These are phyloP conservation scores for Botrytis medusae DNA, from an alignment of 2,329 filamentous ascomycete species.

Conservation along the genomic window DNA sequence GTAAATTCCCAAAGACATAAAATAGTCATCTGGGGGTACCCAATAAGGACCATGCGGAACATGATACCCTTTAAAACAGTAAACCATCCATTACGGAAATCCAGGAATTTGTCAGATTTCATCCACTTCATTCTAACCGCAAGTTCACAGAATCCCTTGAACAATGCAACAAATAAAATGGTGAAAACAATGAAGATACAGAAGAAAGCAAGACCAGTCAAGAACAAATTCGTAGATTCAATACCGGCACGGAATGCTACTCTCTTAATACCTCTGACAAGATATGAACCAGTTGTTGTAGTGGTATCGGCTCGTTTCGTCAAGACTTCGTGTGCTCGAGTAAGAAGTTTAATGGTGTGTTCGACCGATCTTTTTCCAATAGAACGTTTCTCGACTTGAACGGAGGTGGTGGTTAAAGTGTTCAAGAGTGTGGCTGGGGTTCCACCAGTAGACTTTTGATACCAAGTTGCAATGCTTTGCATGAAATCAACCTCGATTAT, in stretches of 20 bases:
- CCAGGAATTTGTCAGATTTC: slow-evolving; percentile 80
- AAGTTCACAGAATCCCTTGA: slow-evolving; percentile 79
- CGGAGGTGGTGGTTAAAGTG: slow-evolving; percentile 70
- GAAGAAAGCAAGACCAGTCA: slow-evolving; percentile 89
- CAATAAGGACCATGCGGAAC: slow-evolving; percentile 86
- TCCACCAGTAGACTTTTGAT: slow-evolving; percentile 89
- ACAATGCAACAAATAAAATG: slow-evolving; percentile 68
- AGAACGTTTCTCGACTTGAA: slow-evolving; percentile 69
- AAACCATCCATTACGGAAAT: slow-evolving; percentile 93
- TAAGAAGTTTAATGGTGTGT: slow-evolving; percentile 36
- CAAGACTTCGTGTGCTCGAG: slow-evolving; percentile 41
- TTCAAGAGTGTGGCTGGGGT: slow-evolving; percentile 77
- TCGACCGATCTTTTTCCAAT: slow-evolving; percentile 52
- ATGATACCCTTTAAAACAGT: slow-evolving; percentile 91
- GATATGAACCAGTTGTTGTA: slow-evolving; percentile 53
- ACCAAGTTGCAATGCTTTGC: slow-evolving; percentile 90
- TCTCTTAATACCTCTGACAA: slow-evolving; percentile 81
- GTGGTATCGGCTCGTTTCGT: slow-evolving; percentile 57
- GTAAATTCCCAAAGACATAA: slow-evolving; percentile 95
- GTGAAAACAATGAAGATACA: slow-evolving; percentile 77
- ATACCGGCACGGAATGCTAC: slow-evolving; percentile 84
- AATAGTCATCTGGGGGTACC: slow-evolving; percentile 87
- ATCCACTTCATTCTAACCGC: slow-evolving; percentile 74
- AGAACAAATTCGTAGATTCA: slow-evolving; percentile 87
- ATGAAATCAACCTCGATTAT: slow-evolving; percentile 87